These are phyloP conservation scores for Aspergillus sp. DNA, from an alignment of 2,329 filamentous ascomycete genomes.

Conservation along the genomic window DNA sequence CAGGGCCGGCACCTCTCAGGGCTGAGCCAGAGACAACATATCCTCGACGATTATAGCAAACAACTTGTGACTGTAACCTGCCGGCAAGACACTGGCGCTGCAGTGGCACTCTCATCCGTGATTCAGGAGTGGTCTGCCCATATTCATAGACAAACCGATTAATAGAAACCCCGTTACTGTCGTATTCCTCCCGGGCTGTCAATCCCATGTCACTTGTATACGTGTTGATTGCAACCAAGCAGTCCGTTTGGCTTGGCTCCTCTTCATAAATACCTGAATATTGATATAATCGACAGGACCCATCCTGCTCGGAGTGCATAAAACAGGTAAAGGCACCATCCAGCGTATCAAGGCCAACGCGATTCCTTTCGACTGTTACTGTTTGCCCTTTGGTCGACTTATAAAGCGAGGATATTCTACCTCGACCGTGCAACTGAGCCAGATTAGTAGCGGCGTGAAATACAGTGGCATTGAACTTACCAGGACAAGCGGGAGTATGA, in stretches of 20 bases:
- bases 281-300: conserved; percentile 39
- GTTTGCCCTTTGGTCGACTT: conserved; percentile 37
- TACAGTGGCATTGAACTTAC: not conserved
- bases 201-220: conserved; percentile 50
- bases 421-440: conserved; percentile 42
- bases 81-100: conserved; percentile 48
- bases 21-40: conserved; percentile 54
- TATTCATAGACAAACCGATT: conserved; percentile 53
- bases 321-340: conserved; percentile 51
- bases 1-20: conserved; percentile 49
- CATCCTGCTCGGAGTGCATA: conserved; percentile 35
- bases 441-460: not conserved
- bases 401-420: conserved; percentile 34
- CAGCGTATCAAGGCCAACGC: conserved; percentile 46
- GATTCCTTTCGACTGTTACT: conserved; percentile 41
- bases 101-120: conserved; percentile 40
- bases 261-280: conserved; percentile 40
- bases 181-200: conserved; percentile 39
- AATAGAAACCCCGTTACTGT: conserved; percentile 37
- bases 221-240: conserved; percentile 46
- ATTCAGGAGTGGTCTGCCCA: not conserved
- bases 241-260: conserved; percentile 43
- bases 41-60: conserved; percentile 53
- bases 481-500: conserved; percentile 46
- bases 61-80: conserved; percentile 43